phyloP scores from a whole-genome alignment of 192 early-diverging fungal genomes.

The Ambispora gerdemannii region DNA sequence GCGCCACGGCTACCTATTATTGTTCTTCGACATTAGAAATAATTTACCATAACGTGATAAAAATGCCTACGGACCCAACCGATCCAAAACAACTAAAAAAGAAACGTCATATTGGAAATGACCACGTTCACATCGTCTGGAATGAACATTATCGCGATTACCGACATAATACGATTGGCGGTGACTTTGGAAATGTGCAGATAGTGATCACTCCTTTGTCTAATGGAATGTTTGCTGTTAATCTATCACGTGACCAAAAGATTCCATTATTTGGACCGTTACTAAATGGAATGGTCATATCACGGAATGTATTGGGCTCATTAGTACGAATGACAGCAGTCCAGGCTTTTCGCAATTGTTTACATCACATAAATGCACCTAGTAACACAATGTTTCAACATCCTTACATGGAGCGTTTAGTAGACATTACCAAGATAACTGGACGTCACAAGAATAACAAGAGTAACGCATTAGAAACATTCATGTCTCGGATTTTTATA shows the following conservation, averaged over 20 bases:
- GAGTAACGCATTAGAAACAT: constrained; percentile 31
- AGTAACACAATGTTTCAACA: constrained; percentile 47
- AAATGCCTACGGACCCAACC: constrained; percentile 76
- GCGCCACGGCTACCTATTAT: constrained; percentile 74
- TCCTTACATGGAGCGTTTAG: constrained; percentile 55
- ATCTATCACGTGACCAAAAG: constrained; percentile 46
- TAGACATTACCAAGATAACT: constrained; percentile 57
- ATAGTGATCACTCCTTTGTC: constrained; percentile 84
- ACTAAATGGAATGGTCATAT: constrained; percentile 74
- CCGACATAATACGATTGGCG: constrained; percentile 84
- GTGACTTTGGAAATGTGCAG: constrained; percentile 96
- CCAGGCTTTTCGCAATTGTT: constrained; percentile 57
- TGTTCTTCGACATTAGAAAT: constrained; percentile 82
- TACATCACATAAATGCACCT: constrained; percentile 32
- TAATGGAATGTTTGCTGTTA: constrained; percentile 61
- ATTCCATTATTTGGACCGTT: constrained; percentile 87
- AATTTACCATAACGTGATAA: constrained; percentile 86
- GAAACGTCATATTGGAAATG: constrained; percentile 99
- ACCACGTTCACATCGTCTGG: constrained; percentile 98
- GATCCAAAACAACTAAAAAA: constrained; percentile 91
- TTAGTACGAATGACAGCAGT: constrained; percentile 82
- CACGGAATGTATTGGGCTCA: constrained; percentile 65
- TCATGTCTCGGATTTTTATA: constrained; percentile 27
- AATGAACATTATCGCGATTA: constrained; percentile 92
- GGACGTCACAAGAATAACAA: constrained; percentile 54